Base-by-base conservation (phyloP, 371 early-diverging fungal species). In the Mortierella sp. region DNA sequence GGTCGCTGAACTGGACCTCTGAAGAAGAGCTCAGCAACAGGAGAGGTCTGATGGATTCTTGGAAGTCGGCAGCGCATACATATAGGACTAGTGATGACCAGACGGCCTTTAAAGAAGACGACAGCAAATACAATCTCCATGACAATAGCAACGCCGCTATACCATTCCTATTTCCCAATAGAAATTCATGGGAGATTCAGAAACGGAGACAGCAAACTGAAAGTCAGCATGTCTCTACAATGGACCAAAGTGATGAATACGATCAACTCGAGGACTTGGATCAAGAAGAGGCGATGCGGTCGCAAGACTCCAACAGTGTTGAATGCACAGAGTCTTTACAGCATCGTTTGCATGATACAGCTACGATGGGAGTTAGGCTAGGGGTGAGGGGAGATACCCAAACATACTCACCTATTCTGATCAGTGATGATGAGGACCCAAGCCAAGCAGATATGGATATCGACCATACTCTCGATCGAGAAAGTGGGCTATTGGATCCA, bases 91-190 rank as follows among this genome's bases (percentile, higher is more conserved):
- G 3, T 7, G 8, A 38, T 3, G 41, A 59, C 16, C 32, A 53
- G 19, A 4, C 22, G 19, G 38, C 61, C 11, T 60, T 64, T 15
- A 15, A 50, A 9, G 50, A 47, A 21, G 69, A 52, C 22, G 55
- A 62, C 36, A 21, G 41, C 5, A 36, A 36, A 47, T 63, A 48
- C 15, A 11, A 9, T 6, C 45, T 5, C 9, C 0, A 21, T 45
- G 33, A 15, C 38, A 36, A n/a, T 9, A 36, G 22, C 8, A 62
- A 65, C n/a, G 8, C 24, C 38, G 36, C 38, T 8, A 63, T 74
- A 40, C 74, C 74, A 28, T 36, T 74, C 5, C 62, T 74, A 11
- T 61, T 53, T 24, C 69, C 69, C 10, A 38, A 28, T 11, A 24
- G 55, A 28, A 55, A 55, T 24, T 28, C 55, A 24, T 24, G 8